Evolutionary conservation across 208 protist genomes (phyloP).

Genomic region (Trichomonas tenax): DNA sequence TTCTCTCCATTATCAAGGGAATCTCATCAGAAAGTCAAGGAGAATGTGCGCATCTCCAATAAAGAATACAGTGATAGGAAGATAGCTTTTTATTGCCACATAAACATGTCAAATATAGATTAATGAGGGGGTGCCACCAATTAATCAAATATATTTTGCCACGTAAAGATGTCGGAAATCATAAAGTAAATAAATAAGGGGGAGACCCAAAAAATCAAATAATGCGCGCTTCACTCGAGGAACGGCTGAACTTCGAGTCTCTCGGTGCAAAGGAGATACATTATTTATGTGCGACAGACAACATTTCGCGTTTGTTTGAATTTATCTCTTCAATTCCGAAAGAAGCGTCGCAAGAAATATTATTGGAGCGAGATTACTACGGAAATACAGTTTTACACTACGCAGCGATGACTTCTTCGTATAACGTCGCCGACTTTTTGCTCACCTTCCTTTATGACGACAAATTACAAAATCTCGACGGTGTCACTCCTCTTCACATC

Average conservation of each 20-base stretch:
- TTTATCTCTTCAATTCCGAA: background rate
- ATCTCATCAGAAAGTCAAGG: too few relatives aligned
- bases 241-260: background rate
- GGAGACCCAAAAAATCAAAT: too few relatives aligned
- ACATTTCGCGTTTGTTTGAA: background rate
- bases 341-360: background rate
- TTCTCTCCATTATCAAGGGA: too few relatives aligned
- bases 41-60: too few relatives aligned
- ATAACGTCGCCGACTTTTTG: background rate
- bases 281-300: background rate
- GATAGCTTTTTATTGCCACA: too few relatives aligned
- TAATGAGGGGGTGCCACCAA: too few relatives aligned
- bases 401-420: background rate
- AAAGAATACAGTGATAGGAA: too few relatives aligned
- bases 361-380: background rate
- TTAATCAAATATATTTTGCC: too few relatives aligned
- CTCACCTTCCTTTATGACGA: background rate
- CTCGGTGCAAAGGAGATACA: background rate
- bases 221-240: background rate
- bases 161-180: too few relatives aligned
- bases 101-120: too few relatives aligned
- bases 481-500: background rate
- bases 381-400: background rate
- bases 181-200: too few relatives aligned
- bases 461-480: background rate